These are phyloP conservation scores for Jaltomata sinuosa DNA, from an alignment of 257 asterid species.

Conservation along the genomic window DNA sequence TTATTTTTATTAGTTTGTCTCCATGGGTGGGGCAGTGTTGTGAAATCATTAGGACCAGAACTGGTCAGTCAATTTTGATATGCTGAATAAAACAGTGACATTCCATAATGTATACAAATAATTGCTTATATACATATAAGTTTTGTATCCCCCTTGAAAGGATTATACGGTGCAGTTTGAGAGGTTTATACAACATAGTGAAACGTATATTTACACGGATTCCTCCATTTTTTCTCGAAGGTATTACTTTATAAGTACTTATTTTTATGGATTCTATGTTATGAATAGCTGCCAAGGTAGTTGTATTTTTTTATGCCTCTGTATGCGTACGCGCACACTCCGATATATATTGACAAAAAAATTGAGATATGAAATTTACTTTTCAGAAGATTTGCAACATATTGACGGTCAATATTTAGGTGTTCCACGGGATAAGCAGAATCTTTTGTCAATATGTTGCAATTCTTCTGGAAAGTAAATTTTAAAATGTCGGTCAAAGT, in stretches of 20 bases:
- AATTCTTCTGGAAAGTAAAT: too few species aligned
- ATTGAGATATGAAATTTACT: too few species aligned
- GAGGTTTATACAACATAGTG: not conserved
- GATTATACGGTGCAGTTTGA: not conserved
- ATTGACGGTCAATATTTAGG: too few species aligned
- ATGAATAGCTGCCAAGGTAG: not conserved
- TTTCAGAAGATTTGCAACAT: too few species aligned
- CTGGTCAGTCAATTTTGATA: constrained; percentile 2
- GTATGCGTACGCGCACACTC: too few species aligned
- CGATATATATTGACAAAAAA: too few species aligned
- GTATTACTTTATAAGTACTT: not conserved
- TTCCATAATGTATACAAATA: not conserved
- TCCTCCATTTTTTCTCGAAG: not conserved
- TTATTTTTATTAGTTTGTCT: not conserved
- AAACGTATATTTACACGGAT: not conserved
- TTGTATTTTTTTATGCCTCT: too few species aligned
- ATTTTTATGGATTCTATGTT: not conserved
- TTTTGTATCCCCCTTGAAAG: not conserved
- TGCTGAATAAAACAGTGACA: not conserved
- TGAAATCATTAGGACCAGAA: not conserved
- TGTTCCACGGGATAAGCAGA: too few species aligned
- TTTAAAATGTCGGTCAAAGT: too few species aligned
- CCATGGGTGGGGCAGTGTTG: not conserved
- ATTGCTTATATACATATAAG: not conserved
- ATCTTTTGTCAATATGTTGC: too few species aligned